Evolutionary conservation across 202 grass and related monocot species (phyloP).

Genomic region (Brachypodium distachyon): DNA sequence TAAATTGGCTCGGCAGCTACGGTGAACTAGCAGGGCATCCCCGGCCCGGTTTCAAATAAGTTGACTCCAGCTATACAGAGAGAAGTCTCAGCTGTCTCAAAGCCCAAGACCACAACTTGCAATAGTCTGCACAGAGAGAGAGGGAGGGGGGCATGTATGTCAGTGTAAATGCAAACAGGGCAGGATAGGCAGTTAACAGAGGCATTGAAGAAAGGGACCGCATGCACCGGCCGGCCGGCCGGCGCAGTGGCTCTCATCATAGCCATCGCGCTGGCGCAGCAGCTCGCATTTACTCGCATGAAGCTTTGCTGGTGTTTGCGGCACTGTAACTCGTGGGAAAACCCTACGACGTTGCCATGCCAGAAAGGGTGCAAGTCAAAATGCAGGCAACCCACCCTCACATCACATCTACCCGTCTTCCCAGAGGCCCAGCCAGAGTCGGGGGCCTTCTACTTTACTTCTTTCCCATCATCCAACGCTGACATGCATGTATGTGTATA

Average conservation of each 20-base stretch:
- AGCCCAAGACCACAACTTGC: no score
- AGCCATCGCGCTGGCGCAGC: neutral
- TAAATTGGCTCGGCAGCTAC: no score
- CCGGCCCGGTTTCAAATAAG: no score
- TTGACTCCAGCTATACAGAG: no score
- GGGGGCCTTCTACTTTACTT: conserved; percentile 17
- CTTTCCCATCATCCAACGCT: conserved; percentile 3
- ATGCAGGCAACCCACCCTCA: conserved; percentile 23
- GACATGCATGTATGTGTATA: conserved; percentile 1
- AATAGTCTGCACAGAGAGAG: neutral
- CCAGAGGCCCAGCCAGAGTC: no score
- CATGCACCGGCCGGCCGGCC: no score
- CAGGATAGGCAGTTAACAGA: neutral
- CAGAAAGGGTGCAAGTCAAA: conserved; percentile 41
- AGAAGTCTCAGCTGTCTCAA: no score
- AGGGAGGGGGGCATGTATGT: neutral
- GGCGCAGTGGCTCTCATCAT: conserved; percentile 33
- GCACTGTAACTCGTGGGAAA: conserved; percentile 14
- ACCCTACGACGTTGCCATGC: conserved; percentile 12
- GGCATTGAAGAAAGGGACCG: conserved; percentile 28
- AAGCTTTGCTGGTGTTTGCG: neutral
- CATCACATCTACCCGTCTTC: conserved; percentile 2
- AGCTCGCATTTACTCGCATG: conserved; percentile 28
- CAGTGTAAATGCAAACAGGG: conserved; percentile 25
- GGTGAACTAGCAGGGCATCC: no score